Conservation (phyloP, 2,329 filamentous ascomycete genomes). For the Curvularia spicifera region DNA sequence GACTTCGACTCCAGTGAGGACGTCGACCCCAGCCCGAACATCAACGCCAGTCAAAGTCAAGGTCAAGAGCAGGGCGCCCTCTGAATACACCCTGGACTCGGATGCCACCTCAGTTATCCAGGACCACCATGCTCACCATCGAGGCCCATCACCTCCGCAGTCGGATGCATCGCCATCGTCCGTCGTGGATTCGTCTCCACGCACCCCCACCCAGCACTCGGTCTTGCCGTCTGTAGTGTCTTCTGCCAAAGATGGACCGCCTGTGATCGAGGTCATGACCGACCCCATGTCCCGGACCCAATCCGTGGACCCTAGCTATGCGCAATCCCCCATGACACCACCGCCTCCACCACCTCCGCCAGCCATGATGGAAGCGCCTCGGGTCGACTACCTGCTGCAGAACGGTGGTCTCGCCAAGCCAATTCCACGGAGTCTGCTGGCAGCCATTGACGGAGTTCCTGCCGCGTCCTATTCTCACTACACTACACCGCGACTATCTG, state of each 20-base stretch:
- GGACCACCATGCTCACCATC: constrained; percentile 39
- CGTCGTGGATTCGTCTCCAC: constrained; percentile 54
- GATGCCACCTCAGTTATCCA: constrained; percentile 56
- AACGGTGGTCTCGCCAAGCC: constrained; percentile 79
- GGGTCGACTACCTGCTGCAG: constrained; percentile 90
- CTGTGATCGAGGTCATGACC: constrained; percentile 54
- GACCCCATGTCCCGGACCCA: constrained; percentile 47
- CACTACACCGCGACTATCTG: constrained; percentile 58
- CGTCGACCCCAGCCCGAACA: constrained; percentile 29
- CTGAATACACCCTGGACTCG: constrained; percentile 54
- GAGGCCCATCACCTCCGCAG: constrained; percentile 40
- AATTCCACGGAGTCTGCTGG: constrained; percentile 75
- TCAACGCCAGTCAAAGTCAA: constrained; percentile 30
- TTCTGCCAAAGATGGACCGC: constrained; percentile 45
- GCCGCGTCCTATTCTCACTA: constrained; percentile 66
- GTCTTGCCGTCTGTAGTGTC: constrained; percentile 44
- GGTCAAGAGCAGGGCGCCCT: constrained; percentile 48
- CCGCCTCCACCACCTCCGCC: constrained; percentile 77
- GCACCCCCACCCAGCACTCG: constrained; percentile 53
- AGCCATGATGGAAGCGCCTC: constrained; percentile 70
- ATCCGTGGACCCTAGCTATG: constrained; percentile 49
- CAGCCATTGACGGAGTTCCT: constrained; percentile 64
- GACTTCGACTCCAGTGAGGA: constrained; percentile 29
- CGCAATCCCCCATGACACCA: constrained; percentile 60
- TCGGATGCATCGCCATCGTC: constrained; percentile 52